Evolutionary conservation across 2,329 filamentous ascomycete species (phyloP), one percentile per base, ranked within the genome.

Genomic region (Botrytis hyacinthi): DNA sequence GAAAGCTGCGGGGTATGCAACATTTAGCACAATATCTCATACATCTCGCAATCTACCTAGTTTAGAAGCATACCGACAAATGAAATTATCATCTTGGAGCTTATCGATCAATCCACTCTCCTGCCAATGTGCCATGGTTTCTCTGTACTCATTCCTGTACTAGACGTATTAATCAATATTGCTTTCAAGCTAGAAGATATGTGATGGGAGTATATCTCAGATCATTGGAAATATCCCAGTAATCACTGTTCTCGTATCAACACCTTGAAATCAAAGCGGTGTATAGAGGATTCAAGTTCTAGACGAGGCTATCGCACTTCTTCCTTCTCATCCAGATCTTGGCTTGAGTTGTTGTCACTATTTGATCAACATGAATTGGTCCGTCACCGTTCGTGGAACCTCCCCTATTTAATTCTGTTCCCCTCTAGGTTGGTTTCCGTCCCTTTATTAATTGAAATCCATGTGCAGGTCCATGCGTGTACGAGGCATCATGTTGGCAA

Each of bases 1-100:
- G 66, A 69, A 60, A 59, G 48, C 66, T 72, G 71, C 71, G 71
- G 71, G 71, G 71, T 72, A 72, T 61, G 71, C 71, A 72, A 69
- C 54, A 57, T 69, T 60, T 18, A 57, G 66, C 40, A 29, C 37
- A 57, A 35, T 68, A 54, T 68, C 65, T 46, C 46, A 68, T 67
- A 54, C 65, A 68, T 57, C 46, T 67, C 16, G 65, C 46, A 67
- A n/a, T 40, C 35, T 67, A 57, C 66, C 66, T 57, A 26, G 18
- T 32, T 37, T 4, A 42, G 35, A 57, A 59, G 29, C 66, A 26
- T 57, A 32, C 44, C 40, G 32, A 69, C 37, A 69, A 68, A 69
- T 57, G 48, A 57, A 68, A 57, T 68, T 42, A 57, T 69, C 18
- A 57, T 57, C 48, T 44, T 57, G 37, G 48, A 26, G 48, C n/a